Evolutionary conservation across 2,329 filamentous ascomycete genomes (phyloP).

Genomic region (Trichoderma semiorbis): DNA sequence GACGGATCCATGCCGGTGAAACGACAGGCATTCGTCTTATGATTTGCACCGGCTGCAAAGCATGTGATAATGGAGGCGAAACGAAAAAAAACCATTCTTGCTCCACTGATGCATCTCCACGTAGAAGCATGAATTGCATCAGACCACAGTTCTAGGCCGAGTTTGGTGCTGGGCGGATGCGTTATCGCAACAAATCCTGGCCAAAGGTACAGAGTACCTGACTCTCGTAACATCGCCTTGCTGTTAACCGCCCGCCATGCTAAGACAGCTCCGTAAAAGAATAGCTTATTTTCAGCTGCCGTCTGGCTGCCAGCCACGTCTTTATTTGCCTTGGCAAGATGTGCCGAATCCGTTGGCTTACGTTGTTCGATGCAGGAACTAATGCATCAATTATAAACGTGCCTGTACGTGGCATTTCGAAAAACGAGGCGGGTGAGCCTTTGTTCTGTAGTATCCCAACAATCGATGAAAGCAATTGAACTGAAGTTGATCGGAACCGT

Average conservation of each 20-base stretch:
- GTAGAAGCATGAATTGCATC: conserved; percentile 6
- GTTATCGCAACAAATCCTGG: conserved; percentile 1
- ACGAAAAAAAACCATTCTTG: neutral
- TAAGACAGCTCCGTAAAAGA: neutral
- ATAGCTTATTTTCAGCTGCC: neutral
- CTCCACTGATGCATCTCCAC: conserved; percentile 13
- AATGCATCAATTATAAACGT: neutral
- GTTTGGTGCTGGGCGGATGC: neutral
- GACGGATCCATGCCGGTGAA: neutral
- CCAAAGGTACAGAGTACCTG: neutral
- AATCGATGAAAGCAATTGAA: neutral
- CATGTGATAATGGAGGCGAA: conserved; percentile 14
- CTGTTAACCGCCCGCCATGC: neutral
- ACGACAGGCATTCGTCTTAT: neutral
- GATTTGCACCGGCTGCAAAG: neutral
- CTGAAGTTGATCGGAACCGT: neutral
- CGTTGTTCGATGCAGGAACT: neutral
- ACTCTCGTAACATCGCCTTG: neutral
- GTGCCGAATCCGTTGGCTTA: neutral
- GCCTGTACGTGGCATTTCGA: neutral
- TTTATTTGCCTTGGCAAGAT: neutral
- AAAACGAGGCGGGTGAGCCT: conserved; percentile 13
- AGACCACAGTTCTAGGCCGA: neutral
- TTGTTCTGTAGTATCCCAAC: conserved; percentile 13
- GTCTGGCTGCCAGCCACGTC: neutral